Base-by-base conservation (phyloP, 2,329 filamentous ascomycete species). In the Penicillium sp. region DNA sequence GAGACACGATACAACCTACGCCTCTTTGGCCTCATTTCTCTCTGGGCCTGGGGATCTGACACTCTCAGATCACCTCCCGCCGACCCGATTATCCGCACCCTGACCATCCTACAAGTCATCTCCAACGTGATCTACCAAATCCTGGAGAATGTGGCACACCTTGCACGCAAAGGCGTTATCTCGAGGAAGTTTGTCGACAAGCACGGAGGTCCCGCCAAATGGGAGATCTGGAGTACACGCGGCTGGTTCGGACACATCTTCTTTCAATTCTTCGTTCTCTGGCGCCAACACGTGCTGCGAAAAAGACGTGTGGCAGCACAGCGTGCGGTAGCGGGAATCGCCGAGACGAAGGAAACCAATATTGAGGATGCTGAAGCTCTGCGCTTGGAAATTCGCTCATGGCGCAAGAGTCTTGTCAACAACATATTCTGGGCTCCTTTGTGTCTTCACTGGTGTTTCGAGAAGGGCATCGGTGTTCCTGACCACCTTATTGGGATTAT, bases 101-200 rank as follows among this genome's bases (percentile, higher is more conserved):
- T 95, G 40, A 81, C 81, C 20, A 85, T 83, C 69, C 73, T 80
- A 6, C 87, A 93, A 68, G 81, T 95, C 18, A 56, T 78, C 9
- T 77, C 82, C 9, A 87, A 87, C 67, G 71, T 86, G 8, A 66
- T 75, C 8, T 95, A 87, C 74, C 90, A 96, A 71, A 72, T 81
- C 1, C 77, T 92, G 35, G 93, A 98, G 75, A 96, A 95, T 72
- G 78, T 80, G 33, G 87, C 87, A 13, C 95, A 87, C 73, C 78
- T 97, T 32, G 78, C 83, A 3, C 76, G 77, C 52, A 90, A 90
- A 68, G 84, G 86, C 18, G 80, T 95, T 3, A 66, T 95, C 44
- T 76, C 67, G 7, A 64, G 70, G 37, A 61, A 60, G 4, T 58
- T 67, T 15, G 54, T 75, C 4, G 67, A 72, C 18, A 67, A 67